Conservation (phyloP, 352 stramenopile genomes). For the Phytophthora citricola region DNA sequence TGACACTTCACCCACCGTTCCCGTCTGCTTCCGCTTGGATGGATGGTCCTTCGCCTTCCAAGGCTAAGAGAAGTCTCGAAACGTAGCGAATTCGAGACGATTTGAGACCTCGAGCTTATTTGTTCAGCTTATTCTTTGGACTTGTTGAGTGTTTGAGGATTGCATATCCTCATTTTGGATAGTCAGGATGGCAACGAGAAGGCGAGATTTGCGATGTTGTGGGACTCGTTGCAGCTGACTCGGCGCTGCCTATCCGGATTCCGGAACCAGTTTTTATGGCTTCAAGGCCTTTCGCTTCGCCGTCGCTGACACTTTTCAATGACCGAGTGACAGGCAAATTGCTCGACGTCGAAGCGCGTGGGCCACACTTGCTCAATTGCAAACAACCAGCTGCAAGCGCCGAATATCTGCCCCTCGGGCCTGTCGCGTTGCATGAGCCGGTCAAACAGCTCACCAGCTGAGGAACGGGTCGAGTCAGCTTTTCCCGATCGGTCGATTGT, state of each 20-base stretch:
- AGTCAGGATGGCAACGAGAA: slow-evolving; percentile 25
- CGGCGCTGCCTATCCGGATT: slow-evolving; percentile 41
- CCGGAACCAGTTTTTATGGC: slow-evolving; percentile 36
- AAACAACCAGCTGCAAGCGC: slow-evolving; percentile 31
- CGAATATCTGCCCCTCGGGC: slow-evolving; percentile 19
- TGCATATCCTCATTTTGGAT: slow-evolving; percentile 24
- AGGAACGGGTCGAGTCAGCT: slow-evolving; percentile 29
- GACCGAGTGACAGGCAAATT: slow-evolving; percentile 29
- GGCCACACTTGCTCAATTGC: slow-evolving; percentile 28
- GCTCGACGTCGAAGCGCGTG: slow-evolving; percentile 11
- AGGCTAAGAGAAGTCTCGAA: background rate
- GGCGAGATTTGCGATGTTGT: slow-evolving; percentile 38
- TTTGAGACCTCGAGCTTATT: background rate
- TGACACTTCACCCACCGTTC: slow-evolving; percentile 11
- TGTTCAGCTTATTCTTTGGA: slow-evolving; percentile 8
- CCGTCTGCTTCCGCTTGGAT: slow-evolving; percentile 3
- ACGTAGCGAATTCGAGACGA: background rate
- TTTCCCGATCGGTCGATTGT: slow-evolving; percentile 12
- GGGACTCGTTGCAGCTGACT: slow-evolving; percentile 40
- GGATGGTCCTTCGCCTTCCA: slow-evolving; percentile 23
- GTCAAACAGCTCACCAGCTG: slow-evolving; percentile 31
- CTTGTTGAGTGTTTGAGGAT: slow-evolving; percentile 14
- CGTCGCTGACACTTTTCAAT: slow-evolving; percentile 5
- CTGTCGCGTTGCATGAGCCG: slow-evolving; percentile 29
- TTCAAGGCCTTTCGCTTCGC: slow-evolving; percentile 29